These are phyloP conservation scores for Leucocoprinus gongylophorus DNA, from an alignment of 1,284 basidiomycete species.

Conservation along the genomic window DNA sequence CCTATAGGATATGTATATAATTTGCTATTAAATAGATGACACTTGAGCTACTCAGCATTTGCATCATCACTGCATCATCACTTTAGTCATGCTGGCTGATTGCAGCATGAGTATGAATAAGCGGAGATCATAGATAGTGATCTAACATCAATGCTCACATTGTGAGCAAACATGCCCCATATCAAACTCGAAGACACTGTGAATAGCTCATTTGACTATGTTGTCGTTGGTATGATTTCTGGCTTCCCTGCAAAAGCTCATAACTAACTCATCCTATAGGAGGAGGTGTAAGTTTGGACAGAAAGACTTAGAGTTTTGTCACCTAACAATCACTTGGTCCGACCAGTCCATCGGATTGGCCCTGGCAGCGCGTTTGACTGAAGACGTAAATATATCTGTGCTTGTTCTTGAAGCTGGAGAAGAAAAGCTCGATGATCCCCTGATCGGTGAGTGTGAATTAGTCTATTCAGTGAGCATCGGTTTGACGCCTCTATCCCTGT, in stretches of 20 bases:
- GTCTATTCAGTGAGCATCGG: background rate
- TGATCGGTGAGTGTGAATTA: background rate
- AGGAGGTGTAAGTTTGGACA: background rate
- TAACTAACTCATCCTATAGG: background rate
- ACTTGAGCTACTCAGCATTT: too few relatives aligned
- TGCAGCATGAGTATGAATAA: too few relatives aligned
- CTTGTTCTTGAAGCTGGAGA: constrained; percentile 21
- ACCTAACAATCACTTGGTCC: background rate
- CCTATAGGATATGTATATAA: too few relatives aligned
- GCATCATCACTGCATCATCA: too few relatives aligned
- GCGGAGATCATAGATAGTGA: too few relatives aligned
- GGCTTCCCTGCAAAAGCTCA: background rate
- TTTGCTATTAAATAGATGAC: too few relatives aligned
- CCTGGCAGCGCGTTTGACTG: constrained; percentile 14
- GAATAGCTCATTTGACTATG: background rate
- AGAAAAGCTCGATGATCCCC: background rate
- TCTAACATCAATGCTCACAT: too few relatives aligned
- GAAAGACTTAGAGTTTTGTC: background rate
- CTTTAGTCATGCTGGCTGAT: too few relatives aligned
- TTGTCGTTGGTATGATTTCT: background rate
- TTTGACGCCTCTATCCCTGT: background rate
- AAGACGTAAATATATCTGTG: constrained; percentile 11
- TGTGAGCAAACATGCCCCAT: background rate
- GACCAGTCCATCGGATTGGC: constrained; percentile 15
- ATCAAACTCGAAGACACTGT: background rate